These are phyloP conservation scores for Pyricularia sp. DNA, from an alignment of 2,329 filamentous ascomycete species.

Conservation along the genomic window DNA sequence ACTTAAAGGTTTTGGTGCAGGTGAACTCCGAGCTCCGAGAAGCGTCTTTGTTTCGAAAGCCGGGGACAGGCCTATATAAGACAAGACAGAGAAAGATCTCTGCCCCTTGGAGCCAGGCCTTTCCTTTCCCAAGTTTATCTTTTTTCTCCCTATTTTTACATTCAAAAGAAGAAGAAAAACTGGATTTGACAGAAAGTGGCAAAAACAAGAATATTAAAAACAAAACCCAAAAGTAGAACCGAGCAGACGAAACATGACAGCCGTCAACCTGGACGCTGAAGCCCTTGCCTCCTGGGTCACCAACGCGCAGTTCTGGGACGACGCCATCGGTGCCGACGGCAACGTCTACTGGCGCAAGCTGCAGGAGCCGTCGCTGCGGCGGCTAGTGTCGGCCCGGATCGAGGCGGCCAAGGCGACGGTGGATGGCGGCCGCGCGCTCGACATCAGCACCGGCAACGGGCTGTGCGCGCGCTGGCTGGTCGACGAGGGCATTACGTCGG, in stretches of 20 bases:
- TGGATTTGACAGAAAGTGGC: neutral
- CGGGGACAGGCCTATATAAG: neutral
- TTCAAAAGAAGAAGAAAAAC: neutral
- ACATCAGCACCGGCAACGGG: slow-evolving; percentile 41
- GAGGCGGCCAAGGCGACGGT: slow-evolving; percentile 7
- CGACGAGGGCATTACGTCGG: slow-evolving; percentile 22
- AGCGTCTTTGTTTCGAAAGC: neutral
- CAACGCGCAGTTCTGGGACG: slow-evolving; percentile 33
- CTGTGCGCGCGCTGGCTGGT: slow-evolving; percentile 35
- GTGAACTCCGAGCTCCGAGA: neutral
- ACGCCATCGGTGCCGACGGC: slow-evolving; percentile 25
- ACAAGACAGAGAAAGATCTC: neutral
- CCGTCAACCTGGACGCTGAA: slow-evolving; percentile 7
- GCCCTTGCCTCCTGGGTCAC: slow-evolving; percentile 27
- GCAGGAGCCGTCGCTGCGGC: slow-evolving; percentile 28
- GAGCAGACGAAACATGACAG: slow-evolving; percentile 2
- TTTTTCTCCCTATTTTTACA: too few relatives aligned
- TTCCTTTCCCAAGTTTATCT: neutral
- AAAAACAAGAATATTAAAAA: neutral
- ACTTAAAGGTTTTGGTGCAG: neutral
- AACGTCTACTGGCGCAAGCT: slow-evolving; percentile 35
- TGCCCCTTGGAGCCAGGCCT: neutral
- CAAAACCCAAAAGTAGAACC: neutral
- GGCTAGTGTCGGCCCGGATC: slow-evolving; percentile 18
- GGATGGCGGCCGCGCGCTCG: slow-evolving; percentile 25